Evolutionary conservation across 371 early-diverging fungal genomes (phyloP), one percentile per base, ranked within the genome.

Genomic region (Fennellomyces sp.): DNA sequence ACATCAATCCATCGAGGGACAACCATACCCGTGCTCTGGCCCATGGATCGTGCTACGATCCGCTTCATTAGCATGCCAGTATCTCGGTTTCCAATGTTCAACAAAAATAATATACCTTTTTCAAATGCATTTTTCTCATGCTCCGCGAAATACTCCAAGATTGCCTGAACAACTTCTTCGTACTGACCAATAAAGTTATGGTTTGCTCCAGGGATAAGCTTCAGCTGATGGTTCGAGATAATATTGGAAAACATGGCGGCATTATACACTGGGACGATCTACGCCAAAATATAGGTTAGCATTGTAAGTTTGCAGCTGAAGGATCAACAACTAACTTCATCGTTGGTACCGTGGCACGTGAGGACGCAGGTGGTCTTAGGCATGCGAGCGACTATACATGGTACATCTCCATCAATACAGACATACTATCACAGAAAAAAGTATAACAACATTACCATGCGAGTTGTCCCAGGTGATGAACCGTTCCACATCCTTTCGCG

Each of bases 181-280:
- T 64, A 74, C 35, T 76, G 70, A 8, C 76, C 73, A 29, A 52
- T 81, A 55, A 75, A 86, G 63, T 81, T 84, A 56, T 86, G 88
- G 50, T 86, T 82, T 0, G 78, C 86, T n/a, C 72, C 75, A 3
- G 79, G 73, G 39, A 86, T 69, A 47, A 88, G 67, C 5, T 63
- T 68, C 13, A 85, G 63, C 2, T 84, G 76, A 35, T 81, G 86
- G 52, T 69, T 82, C 47, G 75, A 77, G 42, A 74, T 81, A 56
- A 60, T 72, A 65, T 71, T 83, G 56, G 80, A 75, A 72, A 76
- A 80, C 36, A 71, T 65, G 33, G 76, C 79, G 36, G 85, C 81
- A 70, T 86, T 81, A 35, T 76, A 75, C 35, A 83, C 72, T 36
- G 85, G 84, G 13, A 84, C 84, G 52, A 84, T 69, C 86, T 87